phyloP scores from a whole-genome alignment of 2,329 filamentous ascomycete species.

The Phoma sp. region DNA sequence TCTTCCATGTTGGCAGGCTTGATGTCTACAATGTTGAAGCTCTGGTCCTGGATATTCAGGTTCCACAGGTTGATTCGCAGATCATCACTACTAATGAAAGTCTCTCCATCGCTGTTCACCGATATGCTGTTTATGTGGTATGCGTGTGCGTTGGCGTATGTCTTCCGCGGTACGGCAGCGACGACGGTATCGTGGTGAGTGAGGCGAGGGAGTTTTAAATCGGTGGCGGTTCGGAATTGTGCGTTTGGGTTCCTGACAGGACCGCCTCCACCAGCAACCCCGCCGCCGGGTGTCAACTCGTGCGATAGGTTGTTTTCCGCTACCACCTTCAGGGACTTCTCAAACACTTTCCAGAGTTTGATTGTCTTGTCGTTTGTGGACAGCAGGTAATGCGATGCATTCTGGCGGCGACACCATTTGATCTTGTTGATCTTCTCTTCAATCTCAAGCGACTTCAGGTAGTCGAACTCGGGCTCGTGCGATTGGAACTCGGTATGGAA shows the following conservation, averaged over 20 bases:
- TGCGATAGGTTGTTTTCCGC: conserved; percentile 98
- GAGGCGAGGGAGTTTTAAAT: conserved; percentile 91
- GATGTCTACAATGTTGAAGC: conserved; percentile 99
- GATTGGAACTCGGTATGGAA: conserved; percentile 99
- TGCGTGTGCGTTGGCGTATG: conserved; percentile 96
- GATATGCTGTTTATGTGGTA: conserved; percentile 99
- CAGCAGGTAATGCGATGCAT: conserved; percentile 95
- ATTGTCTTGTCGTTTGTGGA: conserved; percentile 99
- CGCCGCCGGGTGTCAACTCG: conserved; percentile 80
- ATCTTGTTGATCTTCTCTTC: conserved; percentile 99
- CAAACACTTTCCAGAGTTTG: conserved; percentile 99
- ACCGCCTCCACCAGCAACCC: conserved; percentile 75
- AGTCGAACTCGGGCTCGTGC: conserved; percentile 99
- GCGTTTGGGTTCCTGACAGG: conserved; percentile 74
- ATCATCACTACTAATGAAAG: conserved; percentile 98
- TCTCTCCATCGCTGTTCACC: conserved; percentile 99
- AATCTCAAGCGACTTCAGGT: conserved; percentile 98
- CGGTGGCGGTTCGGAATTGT: conserved; percentile 78
- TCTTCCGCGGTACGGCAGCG: conserved; percentile 91
- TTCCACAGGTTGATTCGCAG: conserved; percentile 99
- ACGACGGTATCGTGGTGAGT: conserved; percentile 99
- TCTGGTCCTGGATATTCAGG: conserved; percentile 98
- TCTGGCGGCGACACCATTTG: conserved; percentile 98
- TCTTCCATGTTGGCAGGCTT: conserved; percentile 99
- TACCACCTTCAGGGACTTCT: conserved; percentile 98